Conservation (phyloP, 2,329 filamentous ascomycete genomes). For the Penicillium glabrum region DNA sequence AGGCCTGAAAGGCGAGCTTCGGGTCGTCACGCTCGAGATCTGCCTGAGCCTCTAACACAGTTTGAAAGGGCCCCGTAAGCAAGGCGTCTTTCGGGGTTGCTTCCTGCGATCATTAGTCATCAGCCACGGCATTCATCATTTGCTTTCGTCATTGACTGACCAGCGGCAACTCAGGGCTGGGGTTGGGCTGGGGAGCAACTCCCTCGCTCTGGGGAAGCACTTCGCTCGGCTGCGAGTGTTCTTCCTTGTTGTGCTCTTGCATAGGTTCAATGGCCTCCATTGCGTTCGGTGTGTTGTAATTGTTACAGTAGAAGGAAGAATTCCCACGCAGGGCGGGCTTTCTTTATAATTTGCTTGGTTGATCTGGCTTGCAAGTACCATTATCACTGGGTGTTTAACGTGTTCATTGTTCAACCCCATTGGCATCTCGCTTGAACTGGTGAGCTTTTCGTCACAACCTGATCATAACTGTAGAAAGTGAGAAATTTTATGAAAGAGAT, state of each 20-base stretch:
- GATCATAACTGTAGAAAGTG: background rate
- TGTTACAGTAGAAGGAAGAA: background rate
- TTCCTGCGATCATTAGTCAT: background rate
- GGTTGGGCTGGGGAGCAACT: background rate
- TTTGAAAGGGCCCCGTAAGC: background rate
- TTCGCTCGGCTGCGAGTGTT: background rate
- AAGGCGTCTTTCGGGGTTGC: background rate
- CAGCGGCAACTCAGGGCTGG: too few species aligned
- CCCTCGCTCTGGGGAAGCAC: background rate
- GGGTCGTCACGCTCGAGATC: constrained; percentile 2
- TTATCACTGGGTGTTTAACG: background rate
- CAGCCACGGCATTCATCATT: background rate
- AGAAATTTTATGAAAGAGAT: background rate
- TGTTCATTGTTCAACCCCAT: background rate
- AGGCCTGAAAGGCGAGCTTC: constrained; percentile 1
- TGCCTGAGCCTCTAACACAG: background rate
- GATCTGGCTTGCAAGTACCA: background rate
- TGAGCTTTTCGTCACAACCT: background rate
- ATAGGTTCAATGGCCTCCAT: background rate
- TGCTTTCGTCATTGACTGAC: too few species aligned
- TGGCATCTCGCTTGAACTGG: background rate
- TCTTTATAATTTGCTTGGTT: background rate
- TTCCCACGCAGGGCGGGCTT: background rate
- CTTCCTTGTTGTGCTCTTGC: background rate
- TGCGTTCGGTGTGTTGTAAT: background rate